Evolutionary conservation across 2,329 filamentous ascomycete genomes (phyloP), one percentile per base, ranked within the genome.

Genomic region (Colletotrichum paranaense): DNA sequence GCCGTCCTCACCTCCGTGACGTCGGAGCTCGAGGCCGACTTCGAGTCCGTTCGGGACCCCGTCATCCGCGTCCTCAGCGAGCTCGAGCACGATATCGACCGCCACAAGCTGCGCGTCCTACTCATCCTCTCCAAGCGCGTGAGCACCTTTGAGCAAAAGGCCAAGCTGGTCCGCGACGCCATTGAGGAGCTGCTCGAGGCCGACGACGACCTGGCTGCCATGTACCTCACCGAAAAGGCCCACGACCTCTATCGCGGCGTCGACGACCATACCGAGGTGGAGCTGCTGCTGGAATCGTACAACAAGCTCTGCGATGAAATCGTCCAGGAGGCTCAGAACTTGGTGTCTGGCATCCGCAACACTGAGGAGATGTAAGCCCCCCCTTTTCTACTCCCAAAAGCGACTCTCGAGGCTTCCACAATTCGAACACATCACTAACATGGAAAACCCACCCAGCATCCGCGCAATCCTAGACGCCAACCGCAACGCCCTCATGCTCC

Each of bases 261-360:
- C 74, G 91, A 97, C 76, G 95, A 98, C 78, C 96, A 98, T 79
- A 97, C 96, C 30, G 97, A 99, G 83, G 94, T 99, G 6, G 97
- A 99, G 84, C 95, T 99, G 92, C 88, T 99, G 62, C 87, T 99
- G 5, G 97, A 99, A 82, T 98, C 95, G 3, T 99, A 99, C 82
- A 95, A 98, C 82, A 98, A 98, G 82, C 93, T 99, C 55, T 96
- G 95, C 77, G 97, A 99, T 80, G 97, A 99, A 86, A 98, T 98
- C 78, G 96, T 98, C 9, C 96, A 99, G 83, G 94, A 97, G 75
- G 95, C 95, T 19, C 94, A 95, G 74, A 98, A 97, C 83, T 84
- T 98, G 76, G 95, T 98, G 68, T 96, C 94, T 11, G 95, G 94
- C 76, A 99, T 99, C 81, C 91, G 97, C 78, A 99, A 98, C 83